Percentiles rank a stretch among this genome's conserved stretches.
These are phyloP conservation scores for Pseudogymnoascus sp. DNA, from an alignment of 2,329 filamentous ascomycete species.

Conservation along the genomic window DNA sequence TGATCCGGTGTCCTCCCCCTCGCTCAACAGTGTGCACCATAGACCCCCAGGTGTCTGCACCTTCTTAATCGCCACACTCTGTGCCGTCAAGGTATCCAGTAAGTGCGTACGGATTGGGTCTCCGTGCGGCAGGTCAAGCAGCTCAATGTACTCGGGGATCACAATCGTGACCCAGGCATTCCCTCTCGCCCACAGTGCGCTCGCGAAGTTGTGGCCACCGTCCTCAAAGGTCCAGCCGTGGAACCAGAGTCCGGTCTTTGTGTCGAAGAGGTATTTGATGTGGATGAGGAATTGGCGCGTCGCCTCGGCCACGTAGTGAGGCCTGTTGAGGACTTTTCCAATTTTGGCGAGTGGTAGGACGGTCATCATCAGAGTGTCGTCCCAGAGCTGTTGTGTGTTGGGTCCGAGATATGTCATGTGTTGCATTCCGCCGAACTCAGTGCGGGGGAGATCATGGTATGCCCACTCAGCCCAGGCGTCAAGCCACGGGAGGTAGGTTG, in stretches of 20 bases:
- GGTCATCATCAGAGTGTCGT: constrained; percentile 85
- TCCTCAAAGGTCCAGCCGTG: constrained; percentile 75
- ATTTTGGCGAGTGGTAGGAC: constrained; percentile 76
- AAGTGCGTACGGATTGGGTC: constrained; percentile 53
- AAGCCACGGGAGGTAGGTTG: constrained; percentile 67
- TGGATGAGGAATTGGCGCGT: constrained; percentile 72
- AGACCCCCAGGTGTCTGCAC: constrained; percentile 57
- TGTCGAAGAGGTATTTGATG: constrained; percentile 71
- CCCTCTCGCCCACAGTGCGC: constrained; percentile 50
- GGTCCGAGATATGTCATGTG: constrained; percentile 45
- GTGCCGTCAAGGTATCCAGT: constrained; percentile 57
- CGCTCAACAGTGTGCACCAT: constrained; percentile 69
- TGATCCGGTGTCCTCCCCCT: constrained; percentile 57
- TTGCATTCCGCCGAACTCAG: constrained; percentile 50
- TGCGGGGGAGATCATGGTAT: constrained; percentile 67
- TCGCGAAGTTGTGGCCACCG: constrained; percentile 55
- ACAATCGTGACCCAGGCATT: constrained; percentile 75
- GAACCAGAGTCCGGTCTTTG: constrained; percentile 65
- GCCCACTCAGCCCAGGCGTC: constrained; percentile 80
- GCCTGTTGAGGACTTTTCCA: constrained; percentile 60
- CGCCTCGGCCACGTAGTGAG: constrained; percentile 69
- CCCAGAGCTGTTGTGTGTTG: constrained; percentile 73
- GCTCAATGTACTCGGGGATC: constrained; percentile 73
- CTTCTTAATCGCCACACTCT: constrained; percentile 56
- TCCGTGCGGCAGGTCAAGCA: constrained; percentile 52